Base-by-base conservation (phyloP, 2,329 filamentous ascomycete genomes). In the Emergomyces pasteurianus region DNA sequence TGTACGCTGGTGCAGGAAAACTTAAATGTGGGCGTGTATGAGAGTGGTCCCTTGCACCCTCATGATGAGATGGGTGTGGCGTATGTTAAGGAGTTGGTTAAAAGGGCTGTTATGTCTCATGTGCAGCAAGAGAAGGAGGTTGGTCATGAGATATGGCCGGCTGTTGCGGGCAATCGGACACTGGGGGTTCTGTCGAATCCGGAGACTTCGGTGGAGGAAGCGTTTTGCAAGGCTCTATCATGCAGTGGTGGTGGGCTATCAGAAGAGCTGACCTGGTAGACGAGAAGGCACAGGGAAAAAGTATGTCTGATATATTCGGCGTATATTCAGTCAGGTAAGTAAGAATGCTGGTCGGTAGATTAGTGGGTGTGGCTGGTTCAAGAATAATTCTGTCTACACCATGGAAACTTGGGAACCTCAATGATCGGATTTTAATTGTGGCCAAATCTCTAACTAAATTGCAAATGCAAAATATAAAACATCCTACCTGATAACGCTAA, bases 41-140 rank as follows among this genome's bases (percentile, higher is more conserved):
- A 84, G 68, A 86, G 83, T 66, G 84, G 84, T 58, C 80, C 85
- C 68, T 74, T 86, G 70, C 84, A 87, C 68, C 83, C 84, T 0
- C 74, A 76, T 57, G 78, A 81, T 70, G 84, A 87, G 70, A 81
- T 84, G 69, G 81, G 82, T 0, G 81, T 82, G 0, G 72, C 84
- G 0, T 82, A 78, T 70, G 83, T 84, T 76, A 81, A 84, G 73
- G 76, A 76, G 52, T 70, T 71, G 2, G 76, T 80, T 40, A 79
- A 81, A 2, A 77, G 82, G 47, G 68, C 75, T 18, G 71, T 84
- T 40, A 74, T 73, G 36, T 74, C 75, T 43, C 81, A 84, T 64
- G 72, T 76, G 63, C 71, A 77, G 62, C 71, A 72, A 28, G 81
- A 84, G 68, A 74, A 76, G 65, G 69, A 70, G 2, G 73, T 68